Conservation (phyloP, 495 filamentous ascomycete genomes). For the Amniculicola lignicola region DNA sequence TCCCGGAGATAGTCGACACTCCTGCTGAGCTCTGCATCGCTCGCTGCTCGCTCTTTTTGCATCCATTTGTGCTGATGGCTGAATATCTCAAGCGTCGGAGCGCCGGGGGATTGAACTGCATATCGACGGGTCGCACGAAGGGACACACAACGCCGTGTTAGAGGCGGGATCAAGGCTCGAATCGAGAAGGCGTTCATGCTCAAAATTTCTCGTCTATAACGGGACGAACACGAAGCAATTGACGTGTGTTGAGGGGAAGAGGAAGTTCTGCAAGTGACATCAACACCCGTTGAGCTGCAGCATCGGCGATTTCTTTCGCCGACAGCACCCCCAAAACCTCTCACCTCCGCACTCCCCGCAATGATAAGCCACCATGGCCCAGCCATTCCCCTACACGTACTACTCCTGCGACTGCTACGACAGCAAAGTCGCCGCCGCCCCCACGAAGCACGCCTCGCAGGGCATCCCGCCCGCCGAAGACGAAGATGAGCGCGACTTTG, state of each 20-base stretch:
- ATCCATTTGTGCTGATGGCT: slow-evolving; percentile 79
- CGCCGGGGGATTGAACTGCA: slow-evolving; percentile 71
- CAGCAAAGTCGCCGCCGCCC: slow-evolving; percentile 44
- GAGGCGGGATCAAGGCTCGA: slow-evolving; percentile 28
- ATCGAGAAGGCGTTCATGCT: slow-evolving; percentile 25
- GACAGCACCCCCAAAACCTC: slow-evolving; percentile 3
- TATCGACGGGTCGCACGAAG: slow-evolving; percentile 50
- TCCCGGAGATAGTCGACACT: slow-evolving; percentile 88
- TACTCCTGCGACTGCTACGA: slow-evolving; percentile 91
- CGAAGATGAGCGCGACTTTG: slow-evolving; percentile 76
- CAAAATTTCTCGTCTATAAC: too few relatives aligned
- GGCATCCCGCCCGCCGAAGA: slow-evolving; percentile 49
- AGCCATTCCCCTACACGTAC: slow-evolving; percentile 81
- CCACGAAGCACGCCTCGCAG: slow-evolving; percentile 38
- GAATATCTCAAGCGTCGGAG: slow-evolving; percentile 84
- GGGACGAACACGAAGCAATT: neutral
- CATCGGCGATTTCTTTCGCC: slow-evolving; percentile 18
- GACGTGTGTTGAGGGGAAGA: neutral
- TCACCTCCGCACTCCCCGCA: neutral
- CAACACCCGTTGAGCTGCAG: slow-evolving; percentile 1
- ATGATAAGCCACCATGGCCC: slow-evolving; percentile 57
- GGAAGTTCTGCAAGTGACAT: slow-evolving; percentile 8
- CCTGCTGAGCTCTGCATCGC: slow-evolving; percentile 65
- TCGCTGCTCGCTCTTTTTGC: slow-evolving; percentile 82
- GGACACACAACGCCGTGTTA: slow-evolving; percentile 17